Evolutionary conservation across 192 early-diverging fungal species (phyloP).

Genomic region (Chytriomyces hyalinus): DNA sequence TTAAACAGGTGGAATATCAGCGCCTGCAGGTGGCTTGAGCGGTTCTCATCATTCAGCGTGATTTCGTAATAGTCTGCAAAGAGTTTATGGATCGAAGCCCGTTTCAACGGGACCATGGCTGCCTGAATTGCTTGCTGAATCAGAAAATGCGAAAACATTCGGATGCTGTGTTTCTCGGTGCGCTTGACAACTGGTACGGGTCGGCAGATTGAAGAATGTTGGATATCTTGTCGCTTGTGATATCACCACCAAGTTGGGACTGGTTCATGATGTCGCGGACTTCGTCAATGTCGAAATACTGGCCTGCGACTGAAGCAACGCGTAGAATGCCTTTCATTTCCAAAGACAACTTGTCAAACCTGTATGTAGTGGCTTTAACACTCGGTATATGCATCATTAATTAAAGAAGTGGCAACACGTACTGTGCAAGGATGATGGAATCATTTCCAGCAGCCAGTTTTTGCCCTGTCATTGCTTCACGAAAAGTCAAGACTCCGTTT

Average conservation of each 20-base stretch:
- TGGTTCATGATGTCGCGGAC: background rate
- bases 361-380: background rate
- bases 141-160: conserved; percentile 15
- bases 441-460: background rate
- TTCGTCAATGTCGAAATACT: conserved; percentile 13
- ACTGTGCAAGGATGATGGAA: no score
- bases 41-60: background rate
- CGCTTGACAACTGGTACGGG: background rate
- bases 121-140: conserved; percentile 13
- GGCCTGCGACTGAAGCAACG: conserved; percentile 5
- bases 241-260: background rate
- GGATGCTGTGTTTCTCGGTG: background rate
- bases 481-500: background rate
- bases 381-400: background rate
- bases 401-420: background rate
- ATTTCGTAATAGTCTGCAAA: conserved; percentile 15
- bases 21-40: background rate
- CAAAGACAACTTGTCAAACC: background rate
- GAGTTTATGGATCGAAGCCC: background rate
- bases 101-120: background rate
- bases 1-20: conserved; percentile 14
- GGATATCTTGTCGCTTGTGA: background rate
- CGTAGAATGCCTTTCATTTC: conserved; percentile 12
- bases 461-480: background rate
- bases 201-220: background rate